Conservation (phyloP, 177 flowering plant genomes). For the Vitis hybrid region DNA sequence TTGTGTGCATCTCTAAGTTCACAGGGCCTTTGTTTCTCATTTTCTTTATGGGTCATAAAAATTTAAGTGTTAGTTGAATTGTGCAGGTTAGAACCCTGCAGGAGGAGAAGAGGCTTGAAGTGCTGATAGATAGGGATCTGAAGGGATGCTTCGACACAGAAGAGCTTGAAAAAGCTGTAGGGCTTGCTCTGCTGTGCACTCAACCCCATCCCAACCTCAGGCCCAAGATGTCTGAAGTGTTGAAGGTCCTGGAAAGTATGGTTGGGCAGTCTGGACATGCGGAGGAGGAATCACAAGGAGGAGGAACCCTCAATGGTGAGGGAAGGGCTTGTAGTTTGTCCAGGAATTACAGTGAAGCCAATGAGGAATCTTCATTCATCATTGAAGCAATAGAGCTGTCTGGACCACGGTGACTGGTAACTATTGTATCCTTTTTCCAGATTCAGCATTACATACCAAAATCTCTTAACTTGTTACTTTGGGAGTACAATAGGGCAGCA, state of each 20-base stretch:
- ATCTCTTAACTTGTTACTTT: too few relatives aligned
- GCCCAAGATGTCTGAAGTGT: constrained; percentile 85
- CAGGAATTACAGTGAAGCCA: constrained; percentile 44
- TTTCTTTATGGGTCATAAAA: too few relatives aligned
- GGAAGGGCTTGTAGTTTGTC: constrained; percentile 52
- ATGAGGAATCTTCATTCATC: constrained; percentile 67
- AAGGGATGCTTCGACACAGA: constrained; percentile 50
- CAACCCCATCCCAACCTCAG: constrained; percentile 67
- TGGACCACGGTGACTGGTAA: constrained; percentile 73
- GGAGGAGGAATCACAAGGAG: constrained; percentile 54
- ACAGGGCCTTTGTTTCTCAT: too few relatives aligned
- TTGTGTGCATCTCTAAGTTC: too few relatives aligned
- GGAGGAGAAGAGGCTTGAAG: constrained; percentile 68
- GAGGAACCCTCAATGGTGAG: constrained; percentile 27
- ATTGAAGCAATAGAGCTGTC: constrained; percentile 98
- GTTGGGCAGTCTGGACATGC: constrained; percentile 30
- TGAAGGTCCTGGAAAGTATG: constrained; percentile 68
- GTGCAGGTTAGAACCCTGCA: constrained; percentile 70
- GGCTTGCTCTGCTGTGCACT: constrained; percentile 70
- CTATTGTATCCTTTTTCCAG: not conserved
- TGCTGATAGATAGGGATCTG: constrained; percentile 72
- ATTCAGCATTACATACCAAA: not conserved
- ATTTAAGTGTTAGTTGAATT: not conserved
- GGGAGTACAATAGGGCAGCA: too few relatives aligned
- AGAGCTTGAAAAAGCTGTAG: constrained; percentile 65